Base-by-base conservation (phyloP, 1,284 basidiomycete species). In the Inonotus hispidus region DNA sequence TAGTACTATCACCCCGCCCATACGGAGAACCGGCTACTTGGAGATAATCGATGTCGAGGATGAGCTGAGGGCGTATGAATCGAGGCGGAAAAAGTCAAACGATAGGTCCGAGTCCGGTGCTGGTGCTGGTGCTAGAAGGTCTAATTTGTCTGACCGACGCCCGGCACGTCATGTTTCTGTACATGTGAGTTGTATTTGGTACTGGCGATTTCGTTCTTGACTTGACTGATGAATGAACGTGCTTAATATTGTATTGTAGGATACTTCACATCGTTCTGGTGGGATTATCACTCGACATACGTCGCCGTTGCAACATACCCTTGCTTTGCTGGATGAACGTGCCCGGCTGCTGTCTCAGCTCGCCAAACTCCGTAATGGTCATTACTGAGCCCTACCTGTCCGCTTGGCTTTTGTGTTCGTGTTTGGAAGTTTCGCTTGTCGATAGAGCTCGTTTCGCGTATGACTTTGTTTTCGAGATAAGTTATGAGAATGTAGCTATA, bases 271-370 rank as follows among this genome's bases (percentile, higher is more conserved):
- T 16, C 23, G n/a, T 23, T 25, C 47, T 52, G 16, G 25, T 37
- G 57, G 53, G 21, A 60, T 63, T 55, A 53, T 72, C 21, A 77
- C 76, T 14, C 68, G 72, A 27, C 72, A 77, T 63, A 75, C 69
- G 23, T 75, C 74, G 3, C 75, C 74, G 11, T 75, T 66, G 60
- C 74, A 74, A 39, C 75, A 78, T 54, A 80, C 78, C 0, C 69
- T 82, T 35, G 75, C 77, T 8, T 72, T 84, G 3, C 66, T 83
- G 35, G 75, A 79, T 53, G 79, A 84, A 65, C 77, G 82, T 2
- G 80, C 81, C 0, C 71, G 73, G 35, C 66, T 84, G 32, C 67
- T 81, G 43, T 74, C 74, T 19, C 79, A 81, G 63, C 70, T 84
- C 3, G 78, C 81, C 0, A 71, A 70, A 38, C 63, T 78, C 43